Evolutionary conservation across 225 moss, liverwort and hornwort species (phyloP).

Genomic region (Sphagnum tenellum): DNA sequence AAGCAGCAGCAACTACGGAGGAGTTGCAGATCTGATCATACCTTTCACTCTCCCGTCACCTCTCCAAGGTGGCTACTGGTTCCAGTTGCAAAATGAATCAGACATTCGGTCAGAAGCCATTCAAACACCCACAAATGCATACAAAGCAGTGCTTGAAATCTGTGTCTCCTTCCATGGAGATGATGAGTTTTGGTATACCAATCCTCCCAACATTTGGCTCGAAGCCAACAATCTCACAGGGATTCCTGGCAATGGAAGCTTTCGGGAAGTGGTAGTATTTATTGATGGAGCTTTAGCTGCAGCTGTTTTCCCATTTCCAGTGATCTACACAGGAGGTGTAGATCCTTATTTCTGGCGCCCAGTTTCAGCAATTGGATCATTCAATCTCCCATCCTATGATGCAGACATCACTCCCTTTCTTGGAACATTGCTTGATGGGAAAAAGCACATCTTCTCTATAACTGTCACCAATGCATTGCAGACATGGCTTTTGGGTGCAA

Average conservation of each 20-base stretch:
- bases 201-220: conserved; percentile 68
- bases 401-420: conserved; percentile 77
- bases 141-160: conserved; percentile 67
- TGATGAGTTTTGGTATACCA: conserved; percentile 95
- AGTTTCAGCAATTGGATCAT: conserved; percentile 69
- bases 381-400: conserved; percentile 73
- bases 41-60: conserved; percentile 39
- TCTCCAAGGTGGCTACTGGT: conserved; percentile 70
- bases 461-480: conserved; percentile 68
- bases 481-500: conserved; percentile 63
- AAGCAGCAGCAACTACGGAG: conserved; percentile 11
- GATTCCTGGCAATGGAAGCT: conserved; percentile 61
- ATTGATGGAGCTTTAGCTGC: conserved; percentile 62
- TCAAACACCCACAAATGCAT: conserved; percentile 49
- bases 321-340: conserved; percentile 85
- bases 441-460: conserved; percentile 40
- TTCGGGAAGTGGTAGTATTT: conserved; percentile 60
- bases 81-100: conserved; percentile 51
- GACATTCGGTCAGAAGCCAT: conserved; percentile 31
- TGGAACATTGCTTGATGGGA: conserved; percentile 43
- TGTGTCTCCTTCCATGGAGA: conserved; percentile 72
- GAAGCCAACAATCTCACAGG: conserved; percentile 64
- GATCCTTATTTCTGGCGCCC: conserved; percentile 94
- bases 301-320: conserved; percentile 64
- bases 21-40: conserved; percentile 50